Base-by-base conservation (phyloP, 1,139 yeast genomes). In the Williopsis jadinii region DNA sequence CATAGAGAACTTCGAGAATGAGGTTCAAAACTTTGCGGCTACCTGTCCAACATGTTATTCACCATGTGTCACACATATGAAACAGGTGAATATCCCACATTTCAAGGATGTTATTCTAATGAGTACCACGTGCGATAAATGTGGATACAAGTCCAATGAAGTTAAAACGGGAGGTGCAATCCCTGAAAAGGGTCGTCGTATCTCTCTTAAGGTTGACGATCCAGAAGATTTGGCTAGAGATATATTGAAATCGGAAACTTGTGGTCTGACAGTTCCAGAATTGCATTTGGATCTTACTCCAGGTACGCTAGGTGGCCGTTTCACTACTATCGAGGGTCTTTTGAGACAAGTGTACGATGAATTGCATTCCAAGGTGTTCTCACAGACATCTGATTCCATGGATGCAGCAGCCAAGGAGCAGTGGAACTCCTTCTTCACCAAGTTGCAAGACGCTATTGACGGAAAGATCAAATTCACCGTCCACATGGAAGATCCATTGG, bases 141-240 rank as follows among this genome's bases (percentile, higher is more conserved):
- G 99, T 68, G 98, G 98, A 30, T 94, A 85, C 68, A 92, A 86
- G 66, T 86, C 96, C 19, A 94, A 94, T 59, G 99, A 94, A 64
- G 98, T 94, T 51, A 92, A 90, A 68, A 94, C 98, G 5, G 99
- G 99, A 44, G 99, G 99, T 51, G 95, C 84, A 14, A 84, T 94
- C 42, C 97, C 98, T 30, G 82, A 70, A 5, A 73, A 80, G 62
- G 99, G 97, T 47, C 80, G 81, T 52, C 80, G 72, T 50, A 78
- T 88, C 47, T 73, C 82, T 1, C 71, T 94, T 42, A 72, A 73
- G 53, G 82, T 92, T 48, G 90, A 87, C 44, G 97, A 92, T 55
- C 80, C 95, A 11, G 97, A 87, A 53, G 99, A 94, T 67, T 72
- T 94, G 56, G 84, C 95, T 27, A 79, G 98, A 67, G 98, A 94